Conservation (phyloP, 2,329 filamentous ascomycete species). For the Paecilomyces sp. region DNA sequence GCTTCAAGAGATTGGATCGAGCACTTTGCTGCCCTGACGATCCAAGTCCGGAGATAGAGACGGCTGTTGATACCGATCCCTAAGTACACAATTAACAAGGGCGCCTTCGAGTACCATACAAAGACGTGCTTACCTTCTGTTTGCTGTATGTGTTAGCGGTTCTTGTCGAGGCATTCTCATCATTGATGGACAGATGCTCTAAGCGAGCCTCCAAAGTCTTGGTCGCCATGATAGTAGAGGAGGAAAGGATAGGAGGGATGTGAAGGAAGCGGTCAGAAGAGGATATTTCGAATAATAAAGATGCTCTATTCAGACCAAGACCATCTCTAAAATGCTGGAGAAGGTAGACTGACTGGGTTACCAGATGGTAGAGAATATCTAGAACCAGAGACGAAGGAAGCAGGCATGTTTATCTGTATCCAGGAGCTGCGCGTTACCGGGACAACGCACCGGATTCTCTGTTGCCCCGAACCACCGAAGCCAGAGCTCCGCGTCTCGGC, state of each 20-base stretch:
- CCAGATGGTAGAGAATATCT: constrained; percentile 1
- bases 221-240: constrained; percentile 55
- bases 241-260: background rate
- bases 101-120: background rate
- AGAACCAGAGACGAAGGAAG: constrained; percentile 1
- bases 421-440: constrained; percentile 14
- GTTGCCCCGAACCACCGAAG: background rate
- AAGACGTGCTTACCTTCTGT: constrained; percentile 57
- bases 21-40: constrained; percentile 33
- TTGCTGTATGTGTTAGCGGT: constrained; percentile 57
- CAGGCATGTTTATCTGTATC: constrained; percentile 6
- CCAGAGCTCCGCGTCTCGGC: background rate
- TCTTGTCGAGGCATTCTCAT: constrained; percentile 67
- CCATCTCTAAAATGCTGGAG: constrained; percentile 1
- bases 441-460: constrained; percentile 21
- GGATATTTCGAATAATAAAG: background rate
- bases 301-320: background rate
- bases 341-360: background rate
- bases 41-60: constrained; percentile 43
- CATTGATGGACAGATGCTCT: constrained; percentile 81
- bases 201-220: constrained; percentile 78
- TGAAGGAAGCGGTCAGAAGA: constrained; percentile 1
- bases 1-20: constrained; percentile 77
- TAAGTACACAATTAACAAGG: constrained; percentile 20
- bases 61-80: constrained; percentile 41